Conservation (phyloP, 2,329 filamentous ascomycete genomes). For the Fusarium metavorans region DNA sequence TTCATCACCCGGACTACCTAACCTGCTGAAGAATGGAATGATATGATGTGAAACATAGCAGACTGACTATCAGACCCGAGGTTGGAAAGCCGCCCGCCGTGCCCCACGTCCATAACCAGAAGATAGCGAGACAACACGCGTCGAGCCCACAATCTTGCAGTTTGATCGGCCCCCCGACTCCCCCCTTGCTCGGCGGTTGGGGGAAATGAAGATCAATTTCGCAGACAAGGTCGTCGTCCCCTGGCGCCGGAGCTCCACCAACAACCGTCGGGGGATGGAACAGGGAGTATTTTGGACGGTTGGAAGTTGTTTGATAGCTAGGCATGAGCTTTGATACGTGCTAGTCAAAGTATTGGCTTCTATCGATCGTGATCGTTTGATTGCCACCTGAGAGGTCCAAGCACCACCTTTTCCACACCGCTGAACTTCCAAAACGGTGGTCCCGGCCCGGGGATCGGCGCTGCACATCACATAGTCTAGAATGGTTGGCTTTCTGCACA, state of each 20-base stretch:
- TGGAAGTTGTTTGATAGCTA: slow-evolving; percentile 1
- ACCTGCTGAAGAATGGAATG: slow-evolving; percentile 3
- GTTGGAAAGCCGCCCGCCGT: slow-evolving; percentile 14
- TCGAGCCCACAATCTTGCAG: slow-evolving; percentile 33
- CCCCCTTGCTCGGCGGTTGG: slow-evolving; percentile 24
- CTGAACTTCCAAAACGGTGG: not conserved
- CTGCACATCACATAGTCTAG: not conserved
- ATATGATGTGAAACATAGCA: slow-evolving; percentile 24
- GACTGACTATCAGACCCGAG: slow-evolving; percentile 6
- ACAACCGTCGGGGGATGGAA: not conserved
- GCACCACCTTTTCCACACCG: slow-evolving; percentile 10
- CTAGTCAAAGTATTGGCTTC: not conserved
- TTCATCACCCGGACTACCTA: slow-evolving; percentile 17
- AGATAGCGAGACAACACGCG: slow-evolving; percentile 34
- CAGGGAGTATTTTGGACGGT: not conserved
- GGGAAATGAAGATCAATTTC: slow-evolving; percentile 45
- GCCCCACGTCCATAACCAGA: slow-evolving; percentile 17
- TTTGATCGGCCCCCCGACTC: slow-evolving; percentile 19
- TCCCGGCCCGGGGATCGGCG: slow-evolving; percentile 24
- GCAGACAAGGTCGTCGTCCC: not conserved
- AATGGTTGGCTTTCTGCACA: slow-evolving; percentile 12
- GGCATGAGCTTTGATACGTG: not conserved
- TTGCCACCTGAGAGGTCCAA: slow-evolving; percentile 20
- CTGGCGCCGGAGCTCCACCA: not conserved
- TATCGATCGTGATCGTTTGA: not conserved